Evolutionary conservation across 306 rosid species (phyloP), one percentile per base, ranked within the genome.

Genomic region (Boehmeria nivea): DNA sequence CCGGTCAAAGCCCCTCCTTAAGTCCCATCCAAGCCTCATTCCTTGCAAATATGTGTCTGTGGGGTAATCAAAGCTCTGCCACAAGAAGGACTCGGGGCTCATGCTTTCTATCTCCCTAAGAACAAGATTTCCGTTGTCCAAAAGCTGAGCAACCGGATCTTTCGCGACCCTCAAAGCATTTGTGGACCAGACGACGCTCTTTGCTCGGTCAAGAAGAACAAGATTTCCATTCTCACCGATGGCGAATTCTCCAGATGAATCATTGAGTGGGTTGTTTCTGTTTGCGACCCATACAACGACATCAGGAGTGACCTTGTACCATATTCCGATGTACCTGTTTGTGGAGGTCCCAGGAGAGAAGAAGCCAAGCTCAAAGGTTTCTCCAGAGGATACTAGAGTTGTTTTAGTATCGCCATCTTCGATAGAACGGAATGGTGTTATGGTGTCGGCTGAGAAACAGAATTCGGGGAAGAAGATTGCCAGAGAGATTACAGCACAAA

Each of bases 61-160:
- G 5, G 75, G 78, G 15, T 46, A 42, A 54, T 74, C 72, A 59
- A 70, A 78, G 50, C 80, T 73, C 48, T 78, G 74, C 83, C 83
- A 78, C 19, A 70, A 1, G 37, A 56, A 40, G 22, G 11, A 18
- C 36, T 8, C 13, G 16, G 4, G n/a, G n/a, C n/a, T n/a, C n/a
- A n/a, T n/a, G n/a, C n/a, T 12, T 2, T 16, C 68, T 17, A 38
- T 42, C 37, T 71, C 61, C 49, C 25, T 49, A 38, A 73, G 74
- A 49, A 70, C 63, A 49, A 78, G 63, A 48, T 78, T 78, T 36
- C 80, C 74, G 14, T 45, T 33, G 3, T 73, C 71, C 68, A 78
- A 70, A 24, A 78, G 62, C 43, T 52, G 60, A 17, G 57, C 28
- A 62, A 62, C 15, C 16, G 76, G 83, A 1, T 33, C 54, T 31